Evolutionary conservation across 2,329 filamentous ascomycete genomes (phyloP), one percentile per base, ranked within the genome.

Genomic region (Claviceps citrina): DNA sequence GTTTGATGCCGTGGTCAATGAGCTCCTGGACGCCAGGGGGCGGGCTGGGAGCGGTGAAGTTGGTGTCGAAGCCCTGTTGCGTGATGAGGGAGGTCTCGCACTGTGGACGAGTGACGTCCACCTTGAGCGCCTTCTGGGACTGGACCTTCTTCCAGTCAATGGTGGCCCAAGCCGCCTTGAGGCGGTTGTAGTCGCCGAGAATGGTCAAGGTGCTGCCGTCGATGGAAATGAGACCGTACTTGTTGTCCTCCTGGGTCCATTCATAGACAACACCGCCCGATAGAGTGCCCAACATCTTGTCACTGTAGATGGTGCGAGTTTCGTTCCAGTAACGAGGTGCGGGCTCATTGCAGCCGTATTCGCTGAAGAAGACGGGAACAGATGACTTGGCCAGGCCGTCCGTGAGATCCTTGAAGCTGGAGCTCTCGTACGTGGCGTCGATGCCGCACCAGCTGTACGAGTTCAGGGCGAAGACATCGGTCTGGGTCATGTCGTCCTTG

Each of bases 191-290:
- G 58, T 87, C 82, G 18, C 60, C 49, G 27, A 76, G 65, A 32
- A 85, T 65, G 35, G 67, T 64, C 41, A 75, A 68, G 15, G 67
- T 71, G 49, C 78, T 71, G 43, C 57, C 60, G 49, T 71, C 71
- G 50, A 84, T 61, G 47, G 71, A 53, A 46, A 84, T 78, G 7
- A 87, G 68, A 39, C 76, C 76, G 44, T 67, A 80, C 54, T 75
- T 63, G 56, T 80, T 78, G 31, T 63, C 60, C 55, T 87, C 84
- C 59, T 86, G 70, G 1, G 76, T 77, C 59, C 74, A 89, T 60
- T 91, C 81, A 65, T 89, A 91, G 34, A 89, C 81, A 34, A 91
- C 68, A 47, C 82, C 83, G 46, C 84, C 84, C 40, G 76, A 79
- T 53, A 89, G 76, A 42, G 75, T 65, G 15, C 66, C 56, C 10